Conservation (phyloP, 192 early-diverging fungal species). For the Coemansia sp. region DNA sequence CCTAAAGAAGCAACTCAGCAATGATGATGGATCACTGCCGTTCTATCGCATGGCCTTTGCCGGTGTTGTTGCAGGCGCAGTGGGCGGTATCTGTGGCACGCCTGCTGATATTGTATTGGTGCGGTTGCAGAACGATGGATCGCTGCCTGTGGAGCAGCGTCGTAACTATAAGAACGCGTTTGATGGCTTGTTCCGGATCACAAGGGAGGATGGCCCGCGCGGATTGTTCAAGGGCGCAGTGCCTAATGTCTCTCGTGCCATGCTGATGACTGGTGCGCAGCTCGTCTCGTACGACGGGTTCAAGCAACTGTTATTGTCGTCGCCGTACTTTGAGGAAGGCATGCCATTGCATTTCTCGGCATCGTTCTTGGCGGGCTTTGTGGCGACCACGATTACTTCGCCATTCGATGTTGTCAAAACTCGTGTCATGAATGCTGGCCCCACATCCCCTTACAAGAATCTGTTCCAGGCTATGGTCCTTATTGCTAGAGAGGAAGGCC, state of each 20-base stretch:
- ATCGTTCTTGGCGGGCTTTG: conserved; percentile 73
- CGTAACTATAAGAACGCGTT: conserved; percentile 78
- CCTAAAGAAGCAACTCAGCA: conserved; percentile 61
- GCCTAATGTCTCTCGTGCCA: conserved; percentile 88
- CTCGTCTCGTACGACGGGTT: conserved; percentile 76
- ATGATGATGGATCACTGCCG: conserved; percentile 51
- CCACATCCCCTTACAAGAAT: conserved; percentile 38
- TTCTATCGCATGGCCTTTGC: conserved; percentile 50
- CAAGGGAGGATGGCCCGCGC: conserved; percentile 71
- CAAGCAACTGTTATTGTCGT: conserved; percentile 70
- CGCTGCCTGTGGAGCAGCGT: conserved; percentile 63
- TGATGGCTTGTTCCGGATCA: conserved; percentile 74
- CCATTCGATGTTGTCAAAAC: conserved; percentile 86
- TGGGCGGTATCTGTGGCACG: conserved; percentile 74
- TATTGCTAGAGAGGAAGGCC: conserved; percentile 71
- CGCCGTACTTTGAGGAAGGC: conserved; percentile 65
- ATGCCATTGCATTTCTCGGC: conserved; percentile 68
- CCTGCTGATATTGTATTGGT: conserved; percentile 83
- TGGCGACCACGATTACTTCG: conserved; percentile 75
- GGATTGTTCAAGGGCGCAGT: conserved; percentile 89
- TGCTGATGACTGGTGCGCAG: conserved; percentile 79
- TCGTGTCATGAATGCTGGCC: conserved; percentile 76
- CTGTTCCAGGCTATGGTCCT: conserved; percentile 52
- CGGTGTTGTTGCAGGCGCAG: conserved; percentile 44
- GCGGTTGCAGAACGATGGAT: conserved; percentile 80